Percentiles rank a stretch among this genome's conserved stretches.
Evolutionary conservation across 2,329 filamentous ascomycete genomes (phyloP).

Genomic region (Xylariaceae sp.): DNA sequence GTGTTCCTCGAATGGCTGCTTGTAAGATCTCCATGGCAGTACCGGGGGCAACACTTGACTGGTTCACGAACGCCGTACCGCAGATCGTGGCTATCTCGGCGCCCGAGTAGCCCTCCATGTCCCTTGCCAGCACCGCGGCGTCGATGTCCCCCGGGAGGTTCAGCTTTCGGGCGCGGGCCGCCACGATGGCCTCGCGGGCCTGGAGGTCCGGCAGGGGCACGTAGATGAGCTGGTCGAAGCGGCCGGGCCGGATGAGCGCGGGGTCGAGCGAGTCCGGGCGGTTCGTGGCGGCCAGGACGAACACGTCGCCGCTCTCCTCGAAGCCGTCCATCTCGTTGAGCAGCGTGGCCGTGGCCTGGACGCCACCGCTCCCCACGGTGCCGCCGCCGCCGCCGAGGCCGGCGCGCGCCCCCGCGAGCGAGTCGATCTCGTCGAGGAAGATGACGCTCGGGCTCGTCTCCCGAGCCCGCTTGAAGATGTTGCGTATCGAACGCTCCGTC

Average conservation of each 20-base stretch:
- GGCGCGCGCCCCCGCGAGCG: conserved; percentile 56
- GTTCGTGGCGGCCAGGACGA: conserved; percentile 88
- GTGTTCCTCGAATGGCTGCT: conserved; percentile 9
- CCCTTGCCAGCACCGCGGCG: conserved; percentile 51
- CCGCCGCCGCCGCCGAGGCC: conserved; percentile 33
- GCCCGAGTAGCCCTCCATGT: conserved; percentile 73
- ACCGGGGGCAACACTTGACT: conserved; percentile 1
- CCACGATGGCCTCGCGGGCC: conserved; percentile 70
- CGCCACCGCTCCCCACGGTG: conserved; percentile 32
- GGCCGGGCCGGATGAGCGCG: conserved; percentile 75
- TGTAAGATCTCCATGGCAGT: conserved; percentile 11
- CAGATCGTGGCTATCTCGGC: conserved; percentile 64
- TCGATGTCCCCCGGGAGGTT: conserved; percentile 57
- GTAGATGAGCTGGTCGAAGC: conserved; percentile 79
- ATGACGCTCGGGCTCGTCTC: conserved; percentile 87
- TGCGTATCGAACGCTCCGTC: conserved; percentile 77
- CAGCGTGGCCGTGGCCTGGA: conserved; percentile 83
- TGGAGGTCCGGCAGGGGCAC: conserved; percentile 70
- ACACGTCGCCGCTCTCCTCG: conserved; percentile 71
- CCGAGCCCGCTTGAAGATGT: conserved; percentile 77
- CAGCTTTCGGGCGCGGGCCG: conserved; percentile 56
- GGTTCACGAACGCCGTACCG: conserved; percentile 30
- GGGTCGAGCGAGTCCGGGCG: conserved; percentile 79
- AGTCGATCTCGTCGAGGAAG: conserved; percentile 95
- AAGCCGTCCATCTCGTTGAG: conserved; percentile 96